phyloP scores from a whole-genome alignment of 495 filamentous ascomycete species.

The Schizothecium vesticola region DNA sequence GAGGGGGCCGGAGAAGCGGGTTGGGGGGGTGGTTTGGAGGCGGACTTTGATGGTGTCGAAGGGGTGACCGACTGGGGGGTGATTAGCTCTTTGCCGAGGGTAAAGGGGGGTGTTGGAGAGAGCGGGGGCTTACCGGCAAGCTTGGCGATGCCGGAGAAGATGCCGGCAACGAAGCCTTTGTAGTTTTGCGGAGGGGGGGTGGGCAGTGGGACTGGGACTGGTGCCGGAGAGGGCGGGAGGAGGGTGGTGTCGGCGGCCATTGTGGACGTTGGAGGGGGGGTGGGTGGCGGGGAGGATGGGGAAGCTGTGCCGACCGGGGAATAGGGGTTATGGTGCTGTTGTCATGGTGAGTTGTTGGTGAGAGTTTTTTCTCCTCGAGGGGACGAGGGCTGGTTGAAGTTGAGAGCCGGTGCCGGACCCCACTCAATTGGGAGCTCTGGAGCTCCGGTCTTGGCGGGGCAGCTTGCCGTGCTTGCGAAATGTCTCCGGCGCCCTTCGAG shows the following conservation, averaged over 20 bases:
- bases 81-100: too few relatives aligned
- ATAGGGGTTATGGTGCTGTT: background rate
- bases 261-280: background rate
- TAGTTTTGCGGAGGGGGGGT: constrained; percentile 47
- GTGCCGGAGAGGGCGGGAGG: constrained; percentile 3
- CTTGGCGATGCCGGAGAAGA: constrained; percentile 92
- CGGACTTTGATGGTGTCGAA: constrained; percentile 98
- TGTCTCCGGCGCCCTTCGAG: background rate
- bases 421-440: background rate
- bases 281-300: background rate
- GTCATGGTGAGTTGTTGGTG: background rate
- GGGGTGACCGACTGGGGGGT: constrained; percentile 51
- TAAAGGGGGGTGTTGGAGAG: background rate
- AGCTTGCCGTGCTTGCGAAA: constrained; percentile 1
- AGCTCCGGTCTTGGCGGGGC: constrained; percentile 10
- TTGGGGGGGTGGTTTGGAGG: constrained; percentile 74
- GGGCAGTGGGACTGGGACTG: constrained; percentile 1
- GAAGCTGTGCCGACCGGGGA: background rate
- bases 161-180: constrained; percentile 89
- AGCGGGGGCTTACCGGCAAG: constrained; percentile 58
- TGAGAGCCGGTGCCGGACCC: background rate
- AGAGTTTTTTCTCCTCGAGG: background rate
- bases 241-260: constrained; percentile 15
- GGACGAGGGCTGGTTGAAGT: background rate
- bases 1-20: constrained; percentile 79